Conservation (phyloP, 2,329 filamentous ascomycete species). For the Pestalotiopsis sp. region DNA sequence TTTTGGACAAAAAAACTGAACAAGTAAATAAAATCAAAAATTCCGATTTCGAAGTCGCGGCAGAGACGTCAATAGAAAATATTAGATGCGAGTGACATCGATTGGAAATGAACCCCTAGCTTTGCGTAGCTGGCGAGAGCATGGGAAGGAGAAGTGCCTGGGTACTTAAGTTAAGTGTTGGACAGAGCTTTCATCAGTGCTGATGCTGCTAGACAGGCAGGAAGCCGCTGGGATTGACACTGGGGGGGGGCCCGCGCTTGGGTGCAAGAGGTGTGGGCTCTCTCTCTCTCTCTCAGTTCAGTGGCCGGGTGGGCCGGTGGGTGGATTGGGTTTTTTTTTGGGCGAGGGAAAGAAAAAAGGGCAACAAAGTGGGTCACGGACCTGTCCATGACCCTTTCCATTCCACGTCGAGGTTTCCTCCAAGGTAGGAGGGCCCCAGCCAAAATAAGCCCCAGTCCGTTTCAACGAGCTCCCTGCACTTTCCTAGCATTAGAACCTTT, state of each 20-base stretch:
- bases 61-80: slow-evolving; percentile 17
- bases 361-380: neutral
- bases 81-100: slow-evolving; percentile 15
- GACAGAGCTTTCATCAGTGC: slow-evolving; percentile 13
- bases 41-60: slow-evolving; percentile 8
- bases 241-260: neutral
- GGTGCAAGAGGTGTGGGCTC: neutral
- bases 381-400: slow-evolving; percentile 6
- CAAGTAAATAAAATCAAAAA: neutral
- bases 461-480: slow-evolving; percentile 12
- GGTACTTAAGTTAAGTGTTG: slow-evolving; percentile 16
- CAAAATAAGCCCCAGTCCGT: slow-evolving; percentile 7
- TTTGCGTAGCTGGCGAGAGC: neutral
- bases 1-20: neutral
- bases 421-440: neutral
- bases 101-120: slow-evolving; percentile 10
- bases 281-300: neutral
- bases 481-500: neutral
- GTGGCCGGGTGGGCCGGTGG: neutral
- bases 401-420: neutral
- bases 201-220: neutral
- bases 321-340: slow-evolving; percentile 5
- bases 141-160: slow-evolving; percentile 11
- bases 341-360: neutral
- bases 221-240: neutral